These are phyloP conservation scores for Nidularia sp. DNA, from an alignment of 768 basidiomycete genomes.

Conservation along the genomic window DNA sequence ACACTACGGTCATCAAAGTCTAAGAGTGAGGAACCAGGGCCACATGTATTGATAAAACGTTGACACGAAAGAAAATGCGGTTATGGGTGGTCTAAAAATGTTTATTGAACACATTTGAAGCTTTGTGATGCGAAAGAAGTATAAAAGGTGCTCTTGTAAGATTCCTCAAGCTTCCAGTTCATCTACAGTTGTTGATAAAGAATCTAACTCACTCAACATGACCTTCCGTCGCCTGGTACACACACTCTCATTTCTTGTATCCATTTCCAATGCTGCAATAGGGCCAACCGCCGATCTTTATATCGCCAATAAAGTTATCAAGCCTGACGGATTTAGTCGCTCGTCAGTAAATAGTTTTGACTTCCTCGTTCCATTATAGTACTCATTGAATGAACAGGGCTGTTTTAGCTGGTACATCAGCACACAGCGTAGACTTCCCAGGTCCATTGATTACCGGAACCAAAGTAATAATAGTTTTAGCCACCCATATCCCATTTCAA, in stretches of 20 bases:
- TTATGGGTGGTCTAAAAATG: too few relatives aligned
- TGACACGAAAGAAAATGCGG: too few relatives aligned
- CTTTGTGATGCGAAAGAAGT: too few relatives aligned
- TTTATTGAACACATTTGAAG: too few relatives aligned
- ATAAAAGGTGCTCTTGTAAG: too few relatives aligned
- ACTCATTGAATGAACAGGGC: neutral
- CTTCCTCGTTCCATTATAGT: neutral
- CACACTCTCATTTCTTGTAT: neutral
- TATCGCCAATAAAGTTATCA: neutral
- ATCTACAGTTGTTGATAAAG: too few relatives aligned
- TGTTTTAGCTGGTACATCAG: neutral
- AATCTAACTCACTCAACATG: too few relatives aligned
- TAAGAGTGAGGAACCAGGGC: too few relatives aligned
- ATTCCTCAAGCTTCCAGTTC: too few relatives aligned
- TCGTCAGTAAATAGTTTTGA: neutral
- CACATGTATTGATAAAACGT: too few relatives aligned
- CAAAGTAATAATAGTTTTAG: neutral
- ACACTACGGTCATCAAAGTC: too few relatives aligned
- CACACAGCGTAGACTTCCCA: neutral
- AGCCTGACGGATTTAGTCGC: slow-evolving; percentile 1
- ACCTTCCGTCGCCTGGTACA: too few relatives aligned
- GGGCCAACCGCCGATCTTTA: neutral
- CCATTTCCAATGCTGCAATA: neutral
- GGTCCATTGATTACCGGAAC: slow-evolving; percentile 2
- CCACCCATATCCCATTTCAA: neutral